Percentiles rank a stretch among this genome's conserved stretches.
These are phyloP conservation scores for Metschnikowia picachoensis DNA, from an alignment of 805 yeast genomes.

Conservation along the genomic window DNA sequence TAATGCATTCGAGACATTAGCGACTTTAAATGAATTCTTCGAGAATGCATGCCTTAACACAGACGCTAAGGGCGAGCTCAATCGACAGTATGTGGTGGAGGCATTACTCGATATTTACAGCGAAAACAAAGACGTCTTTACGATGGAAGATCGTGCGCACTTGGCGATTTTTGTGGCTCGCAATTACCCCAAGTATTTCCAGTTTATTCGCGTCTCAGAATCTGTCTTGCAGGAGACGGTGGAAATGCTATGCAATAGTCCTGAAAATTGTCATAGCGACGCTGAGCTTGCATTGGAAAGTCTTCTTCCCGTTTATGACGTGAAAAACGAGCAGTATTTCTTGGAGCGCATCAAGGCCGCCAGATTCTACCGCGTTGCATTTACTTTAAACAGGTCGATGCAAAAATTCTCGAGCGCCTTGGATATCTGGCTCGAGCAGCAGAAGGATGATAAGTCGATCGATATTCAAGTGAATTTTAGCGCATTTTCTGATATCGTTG, in stretches of 20 bases:
- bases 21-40: conserved; percentile 74
- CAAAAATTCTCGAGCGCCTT: conserved; percentile 50
- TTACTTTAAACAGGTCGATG: conserved; percentile 53
- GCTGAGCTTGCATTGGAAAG: conserved; percentile 76
- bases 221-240: conserved; percentile 47
- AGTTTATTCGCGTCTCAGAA: conserved; percentile 72
- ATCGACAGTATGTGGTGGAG: conserved; percentile 75
- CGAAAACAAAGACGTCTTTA: conserved; percentile 24
- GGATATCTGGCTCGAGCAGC: conserved; percentile 45
- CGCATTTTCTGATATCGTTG: conserved; percentile 24
- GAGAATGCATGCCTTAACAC: conserved; percentile 77
- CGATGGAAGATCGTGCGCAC: conserved; percentile 24
- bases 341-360: conserved; percentile 50
- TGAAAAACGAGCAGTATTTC: conserved; percentile 48
- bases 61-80: conserved; percentile 45
- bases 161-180: conserved; percentile 72
- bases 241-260: conserved; percentile 44
- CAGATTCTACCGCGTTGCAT: conserved; percentile 55
- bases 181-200: conserved; percentile 80
- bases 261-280: conserved; percentile 42
- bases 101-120: conserved; percentile 59
- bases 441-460: conserved; percentile 11
- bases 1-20: conserved; percentile 57
- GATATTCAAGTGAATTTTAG: conserved; percentile 10
- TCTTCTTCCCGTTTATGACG: conserved; percentile 62